Base-by-base conservation (phyloP, 352 stramenopile species). In the Phytophthora fragariae region DNA sequence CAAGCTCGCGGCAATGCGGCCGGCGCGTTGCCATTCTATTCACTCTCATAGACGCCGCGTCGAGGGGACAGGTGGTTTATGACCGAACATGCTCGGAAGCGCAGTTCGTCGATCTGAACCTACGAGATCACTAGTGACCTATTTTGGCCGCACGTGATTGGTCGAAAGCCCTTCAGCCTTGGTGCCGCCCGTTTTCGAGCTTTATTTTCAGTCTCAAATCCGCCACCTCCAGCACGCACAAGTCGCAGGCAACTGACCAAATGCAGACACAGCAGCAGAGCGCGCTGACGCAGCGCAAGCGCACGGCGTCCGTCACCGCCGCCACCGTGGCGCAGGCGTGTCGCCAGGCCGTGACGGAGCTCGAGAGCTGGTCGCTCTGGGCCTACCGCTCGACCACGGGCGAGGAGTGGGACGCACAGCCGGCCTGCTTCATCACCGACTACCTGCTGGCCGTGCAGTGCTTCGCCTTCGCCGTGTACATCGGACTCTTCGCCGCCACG, bases 391-490 rank as follows among this genome's bases (percentile, higher is more conserved):
- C 92, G 62, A 72, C 75, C n/a, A 82, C 79, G 31, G 90, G 90
- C 31, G 90, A 96, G 70, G 84, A 93, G 60, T 96, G 90, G 90
- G 88, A 95, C 62, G 89, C 87, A 55, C 90, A 96, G 72, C 90
- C 90, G 5, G 90, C 90, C 60, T 95, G 88, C 75, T 94, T 95
- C 68, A 94, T 96, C 75, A 96, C 90, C 2, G 90, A 96, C 78
- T 96, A 96, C 73, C 54, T 95, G 37, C 78, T 96, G 60, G 90
- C 87, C 10, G 57, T 94, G 17, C 90, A 96, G 77, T 95, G 86
- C 77, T 96, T 96, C 63, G 81, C 83, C 55, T 94, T 92, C 75
- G 81, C 87, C 56, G 75, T 86, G 17, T 96, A 96, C 76, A 81
- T 94, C 49, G 78, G 78, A n/a, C 77, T 94, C n/a, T 93, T 92